Evolutionary conservation across 2,329 filamentous ascomycete species (phyloP).

Genomic region (Endoconidiophora laricicola): DNA sequence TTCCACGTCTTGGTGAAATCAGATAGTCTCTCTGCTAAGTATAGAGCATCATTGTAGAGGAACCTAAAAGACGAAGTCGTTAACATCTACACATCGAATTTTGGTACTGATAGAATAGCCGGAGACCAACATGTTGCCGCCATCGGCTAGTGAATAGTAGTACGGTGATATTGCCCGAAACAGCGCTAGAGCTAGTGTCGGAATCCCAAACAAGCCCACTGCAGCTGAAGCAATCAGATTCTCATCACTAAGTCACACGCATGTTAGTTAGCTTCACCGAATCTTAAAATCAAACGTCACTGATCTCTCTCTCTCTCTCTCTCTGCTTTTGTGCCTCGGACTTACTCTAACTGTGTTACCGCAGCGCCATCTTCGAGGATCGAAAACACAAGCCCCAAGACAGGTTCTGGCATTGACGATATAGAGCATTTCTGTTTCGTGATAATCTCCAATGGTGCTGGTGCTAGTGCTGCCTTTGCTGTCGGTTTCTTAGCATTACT

Average conservation of each 20-base stretch:
- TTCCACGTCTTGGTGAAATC: slow-evolving; percentile 36
- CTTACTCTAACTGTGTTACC: slow-evolving; percentile 36
- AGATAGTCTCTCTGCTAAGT: slow-evolving; percentile 40
- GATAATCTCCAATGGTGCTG: slow-evolving; percentile 46
- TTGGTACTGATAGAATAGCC: neutral
- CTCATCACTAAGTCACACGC: slow-evolving; percentile 18
- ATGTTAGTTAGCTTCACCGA: slow-evolving; percentile 16
- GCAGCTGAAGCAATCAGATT: slow-evolving; percentile 51
- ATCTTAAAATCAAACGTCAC: neutral
- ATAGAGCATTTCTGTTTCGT: slow-evolving; percentile 76
- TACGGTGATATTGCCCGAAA: slow-evolving; percentile 62
- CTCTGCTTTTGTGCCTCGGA: slow-evolving; percentile 5
- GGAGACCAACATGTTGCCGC: slow-evolving; percentile 45
- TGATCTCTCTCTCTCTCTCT: slow-evolving; percentile 7
- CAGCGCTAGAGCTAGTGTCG: slow-evolving; percentile 58
- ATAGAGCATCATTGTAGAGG: slow-evolving; percentile 50
- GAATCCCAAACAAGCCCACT: slow-evolving; percentile 52
- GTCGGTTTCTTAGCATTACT: slow-evolving; percentile 4
- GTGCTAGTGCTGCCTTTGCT: slow-evolving; percentile 15
- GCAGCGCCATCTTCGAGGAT: slow-evolving; percentile 44
- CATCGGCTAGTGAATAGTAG: slow-evolving; percentile 48
- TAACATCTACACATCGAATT: neutral
- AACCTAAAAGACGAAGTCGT: slow-evolving; percentile 26
- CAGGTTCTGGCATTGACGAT: slow-evolving; percentile 68
- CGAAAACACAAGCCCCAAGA: slow-evolving; percentile 48